These are phyloP conservation scores for Talaromyces sp. DNA, from an alignment of 2,329 filamentous ascomycete genomes.

Conservation along the genomic window DNA sequence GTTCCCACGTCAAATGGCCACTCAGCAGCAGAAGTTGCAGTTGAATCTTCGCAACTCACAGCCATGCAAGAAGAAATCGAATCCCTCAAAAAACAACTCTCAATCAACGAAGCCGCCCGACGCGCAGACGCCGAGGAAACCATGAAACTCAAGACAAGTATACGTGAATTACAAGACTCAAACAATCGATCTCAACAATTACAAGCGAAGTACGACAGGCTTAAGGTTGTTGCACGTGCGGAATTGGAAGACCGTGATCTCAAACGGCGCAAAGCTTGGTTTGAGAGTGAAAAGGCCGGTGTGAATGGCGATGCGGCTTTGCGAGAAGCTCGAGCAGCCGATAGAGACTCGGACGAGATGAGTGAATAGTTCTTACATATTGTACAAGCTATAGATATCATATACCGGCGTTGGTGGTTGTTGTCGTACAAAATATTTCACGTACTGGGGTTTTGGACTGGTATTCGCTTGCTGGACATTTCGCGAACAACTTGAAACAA, in stretches of 20 bases:
- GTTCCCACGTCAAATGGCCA: neutral
- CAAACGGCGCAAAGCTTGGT: slow-evolving; percentile 41
- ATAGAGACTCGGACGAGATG: slow-evolving; percentile 18
- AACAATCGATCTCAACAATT: slow-evolving; percentile 37
- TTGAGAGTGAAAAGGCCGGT: slow-evolving; percentile 42
- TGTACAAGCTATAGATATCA: neutral
- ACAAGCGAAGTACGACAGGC: slow-evolving; percentile 29
- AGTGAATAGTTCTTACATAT: neutral
- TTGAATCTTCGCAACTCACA: slow-evolving; percentile 22
- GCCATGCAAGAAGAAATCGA: slow-evolving; percentile 38
- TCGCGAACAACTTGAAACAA: neutral
- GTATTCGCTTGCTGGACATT: neutral
- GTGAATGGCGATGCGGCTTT: slow-evolving; percentile 38
- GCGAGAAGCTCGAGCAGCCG: slow-evolving; percentile 28
- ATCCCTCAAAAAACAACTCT: slow-evolving; percentile 34
- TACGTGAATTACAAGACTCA: slow-evolving; percentile 33
- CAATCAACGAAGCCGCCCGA: slow-evolving; percentile 33
- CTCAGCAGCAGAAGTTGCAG: slow-evolving; percentile 2
- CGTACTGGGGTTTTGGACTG: neutral
- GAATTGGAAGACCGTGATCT: slow-evolving; percentile 37
- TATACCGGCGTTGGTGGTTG: neutral
- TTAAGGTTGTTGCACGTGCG: slow-evolving; percentile 29
- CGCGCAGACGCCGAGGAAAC: slow-evolving; percentile 33
- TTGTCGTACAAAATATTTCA: neutral
- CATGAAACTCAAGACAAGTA: slow-evolving; percentile 31